A percentile compares a stretch with the other conserved stretches of the same genome.
phyloP scores from a whole-genome alignment of 192 early-diverging fungal genomes.

The Spizellomyces punctatus region DNA sequence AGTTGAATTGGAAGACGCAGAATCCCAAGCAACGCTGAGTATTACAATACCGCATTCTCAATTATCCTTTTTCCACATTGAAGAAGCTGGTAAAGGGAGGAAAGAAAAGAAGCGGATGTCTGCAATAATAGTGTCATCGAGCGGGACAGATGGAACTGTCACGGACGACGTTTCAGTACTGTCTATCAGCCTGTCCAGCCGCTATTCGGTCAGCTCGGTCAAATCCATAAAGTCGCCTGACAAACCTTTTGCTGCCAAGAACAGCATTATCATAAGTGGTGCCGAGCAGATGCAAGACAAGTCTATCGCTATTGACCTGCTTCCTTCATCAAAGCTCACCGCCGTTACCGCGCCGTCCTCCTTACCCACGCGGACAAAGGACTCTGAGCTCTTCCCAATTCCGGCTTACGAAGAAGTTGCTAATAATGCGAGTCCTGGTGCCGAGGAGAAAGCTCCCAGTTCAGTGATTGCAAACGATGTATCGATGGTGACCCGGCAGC shows the following conservation, averaged over 20 bases:
- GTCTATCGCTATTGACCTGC: conserved; percentile 22
- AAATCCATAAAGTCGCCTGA: conserved; percentile 8
- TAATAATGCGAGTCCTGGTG: too few species aligned
- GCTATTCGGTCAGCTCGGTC: conserved; percentile 16
- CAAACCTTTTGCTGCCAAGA: neutral
- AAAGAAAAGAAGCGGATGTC: conserved; percentile 27
- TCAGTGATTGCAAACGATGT: too few species aligned
- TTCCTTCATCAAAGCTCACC: neutral
- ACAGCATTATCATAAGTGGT: conserved; percentile 17
- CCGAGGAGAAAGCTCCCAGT: too few species aligned
- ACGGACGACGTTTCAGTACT: conserved; percentile 23
- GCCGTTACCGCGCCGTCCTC: neutral
- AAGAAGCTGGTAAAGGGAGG: conserved; percentile 12
- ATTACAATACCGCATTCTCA: conserved; percentile 21
- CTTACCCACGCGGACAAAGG: neutral
- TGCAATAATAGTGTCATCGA: conserved; percentile 25
- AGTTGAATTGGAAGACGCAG: neutral
- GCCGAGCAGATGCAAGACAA: conserved; percentile 11
- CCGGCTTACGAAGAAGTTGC: conserved; percentile 33
- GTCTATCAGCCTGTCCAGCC: conserved; percentile 24
- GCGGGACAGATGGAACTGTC: neutral
- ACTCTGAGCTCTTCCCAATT: conserved; percentile 12
- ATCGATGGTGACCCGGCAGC: too few species aligned
- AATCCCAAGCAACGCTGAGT: neutral
- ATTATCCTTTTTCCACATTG: conserved; percentile 24